Conservation (phyloP, 208 protist species). For the Angomonas desouzai region DNA sequence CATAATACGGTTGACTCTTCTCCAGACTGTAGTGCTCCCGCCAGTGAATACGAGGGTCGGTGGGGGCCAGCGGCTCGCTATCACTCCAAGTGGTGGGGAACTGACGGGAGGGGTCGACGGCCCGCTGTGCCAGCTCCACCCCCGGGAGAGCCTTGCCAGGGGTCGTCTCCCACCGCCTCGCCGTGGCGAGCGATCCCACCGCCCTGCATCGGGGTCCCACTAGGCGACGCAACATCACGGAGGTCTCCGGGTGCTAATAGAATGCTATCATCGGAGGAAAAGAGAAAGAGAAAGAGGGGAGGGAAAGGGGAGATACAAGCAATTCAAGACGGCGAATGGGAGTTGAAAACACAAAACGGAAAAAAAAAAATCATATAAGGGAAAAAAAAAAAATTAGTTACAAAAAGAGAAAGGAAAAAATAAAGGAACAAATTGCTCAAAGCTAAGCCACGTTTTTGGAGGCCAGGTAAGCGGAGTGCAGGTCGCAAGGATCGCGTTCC, state of each 20-base stretch:
- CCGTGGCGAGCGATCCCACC: background rate
- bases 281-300: slow-evolving; percentile 2
- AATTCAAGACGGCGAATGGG: too few species aligned
- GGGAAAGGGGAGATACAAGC: slow-evolving; percentile 21
- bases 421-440: slow-evolving; percentile 19
- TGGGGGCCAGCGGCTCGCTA: slow-evolving; percentile 30
- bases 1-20: slow-evolving; percentile 64
- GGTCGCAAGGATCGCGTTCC: slow-evolving; percentile 90
- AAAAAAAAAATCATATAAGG: too few species aligned
- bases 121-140: slow-evolving; percentile 41
- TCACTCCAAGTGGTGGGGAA: slow-evolving; percentile 55
- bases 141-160: slow-evolving; percentile 32
- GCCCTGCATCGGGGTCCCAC: background rate
- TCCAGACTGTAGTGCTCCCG: slow-evolving; percentile 72
- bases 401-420: slow-evolving; percentile 16
- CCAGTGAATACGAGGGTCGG: slow-evolving; percentile 62
- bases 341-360: too few species aligned
- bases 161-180: background rate
- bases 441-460: slow-evolving; percentile 30
- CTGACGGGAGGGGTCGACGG: slow-evolving; percentile 31
- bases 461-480: slow-evolving; percentile 85
- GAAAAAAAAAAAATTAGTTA: too few species aligned
- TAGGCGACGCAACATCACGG: background rate
- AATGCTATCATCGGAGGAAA: background rate
- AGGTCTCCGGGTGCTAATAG: background rate